Evolutionary conservation across 441 rosid genomes (phyloP).

Genomic region (Euphorbia schlechtendalii): DNA sequence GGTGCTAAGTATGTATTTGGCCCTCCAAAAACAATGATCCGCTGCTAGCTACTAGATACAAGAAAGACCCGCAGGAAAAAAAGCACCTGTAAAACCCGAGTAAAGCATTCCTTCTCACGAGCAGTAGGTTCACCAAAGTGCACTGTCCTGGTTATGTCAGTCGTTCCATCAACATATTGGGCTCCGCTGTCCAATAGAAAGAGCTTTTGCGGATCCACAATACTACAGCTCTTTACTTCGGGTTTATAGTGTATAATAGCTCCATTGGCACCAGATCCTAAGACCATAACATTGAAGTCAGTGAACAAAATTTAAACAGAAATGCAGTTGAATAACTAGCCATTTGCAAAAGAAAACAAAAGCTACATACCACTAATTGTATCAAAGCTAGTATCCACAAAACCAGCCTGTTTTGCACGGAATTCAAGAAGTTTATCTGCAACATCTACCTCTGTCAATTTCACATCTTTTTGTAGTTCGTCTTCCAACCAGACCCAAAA

Average conservation of each 20-base stretch:
- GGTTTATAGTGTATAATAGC: slow-evolving; percentile 94
- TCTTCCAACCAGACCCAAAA: slow-evolving; percentile 96
- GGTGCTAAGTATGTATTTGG: no score
- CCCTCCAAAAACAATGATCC: background rate
- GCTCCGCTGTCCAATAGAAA: slow-evolving; percentile 95
- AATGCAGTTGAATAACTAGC: background rate
- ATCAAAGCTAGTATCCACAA: slow-evolving; percentile 91
- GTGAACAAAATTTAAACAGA: slow-evolving; percentile 5
- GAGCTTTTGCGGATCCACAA: slow-evolving; percentile 63
- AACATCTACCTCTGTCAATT: slow-evolving; percentile 84
- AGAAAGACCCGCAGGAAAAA: slow-evolving; percentile 11
- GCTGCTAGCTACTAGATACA: background rate
- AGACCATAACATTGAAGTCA: slow-evolving; percentile 18
- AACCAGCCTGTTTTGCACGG: slow-evolving; percentile 78
- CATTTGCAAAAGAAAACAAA: slow-evolving; percentile 18
- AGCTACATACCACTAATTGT: slow-evolving; percentile 75
- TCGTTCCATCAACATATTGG: slow-evolving; percentile 93
- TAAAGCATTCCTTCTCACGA: slow-evolving; percentile 85
- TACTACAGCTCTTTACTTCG: slow-evolving; percentile 75
- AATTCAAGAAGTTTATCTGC: slow-evolving; percentile 81
- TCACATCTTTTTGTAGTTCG: slow-evolving; percentile 53
- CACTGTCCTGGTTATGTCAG: slow-evolving; percentile 93
- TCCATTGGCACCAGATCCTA: slow-evolving; percentile 96
- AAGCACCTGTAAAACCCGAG: slow-evolving; percentile 79
- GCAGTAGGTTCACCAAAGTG: slow-evolving; percentile 82